Percentiles rank a stretch among this genome's conserved stretches.
phyloP scores from a whole-genome alignment of 805 yeast genomes.

The Schizosaccharomyces pombe region DNA sequence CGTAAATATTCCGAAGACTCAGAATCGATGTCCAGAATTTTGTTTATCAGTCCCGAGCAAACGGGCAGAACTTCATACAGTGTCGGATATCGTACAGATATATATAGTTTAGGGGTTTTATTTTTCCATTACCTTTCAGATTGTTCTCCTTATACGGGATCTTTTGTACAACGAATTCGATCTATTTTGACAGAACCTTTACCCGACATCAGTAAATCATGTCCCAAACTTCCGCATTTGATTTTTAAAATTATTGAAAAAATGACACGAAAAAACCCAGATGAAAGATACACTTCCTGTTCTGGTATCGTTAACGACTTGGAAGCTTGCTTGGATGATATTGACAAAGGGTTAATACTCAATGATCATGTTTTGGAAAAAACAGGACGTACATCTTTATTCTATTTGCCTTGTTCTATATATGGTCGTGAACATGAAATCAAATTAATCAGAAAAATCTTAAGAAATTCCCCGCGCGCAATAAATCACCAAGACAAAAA shows the following conservation, averaged over 20 bases:
- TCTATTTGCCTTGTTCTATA: background rate
- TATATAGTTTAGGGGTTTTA: slow-evolving; percentile 11
- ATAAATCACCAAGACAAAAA: background rate
- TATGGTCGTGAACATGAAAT: background rate
- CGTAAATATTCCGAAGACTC: slow-evolving; percentile 2
- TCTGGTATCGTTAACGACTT: slow-evolving; percentile 6
- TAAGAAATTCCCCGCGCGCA: too few relatives aligned
- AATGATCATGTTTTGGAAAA: background rate
- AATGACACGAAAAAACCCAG: slow-evolving; percentile 10
- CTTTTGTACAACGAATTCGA: slow-evolving; percentile 8
- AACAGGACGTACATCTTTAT: background rate
- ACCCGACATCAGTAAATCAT: slow-evolving; percentile 7
- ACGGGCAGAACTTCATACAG: slow-evolving; percentile 10
- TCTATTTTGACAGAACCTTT: slow-evolving; percentile 9
- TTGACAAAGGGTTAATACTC: background rate
- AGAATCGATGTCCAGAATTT: slow-evolving; percentile 8
- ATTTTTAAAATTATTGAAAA: slow-evolving; percentile 8
- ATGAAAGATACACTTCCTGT: slow-evolving; percentile 9
- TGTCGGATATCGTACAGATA: slow-evolving; percentile 11
- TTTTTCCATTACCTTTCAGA: slow-evolving; percentile 9
- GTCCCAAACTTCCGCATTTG: slow-evolving; percentile 10
- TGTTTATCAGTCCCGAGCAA: slow-evolving; percentile 11
- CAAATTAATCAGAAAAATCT: background rate
- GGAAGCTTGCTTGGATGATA: background rate
- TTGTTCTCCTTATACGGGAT: slow-evolving; percentile 8